Evolutionary conservation across 2,329 filamentous ascomycete species (phyloP).

Genomic region (Cercospora canescens): DNA sequence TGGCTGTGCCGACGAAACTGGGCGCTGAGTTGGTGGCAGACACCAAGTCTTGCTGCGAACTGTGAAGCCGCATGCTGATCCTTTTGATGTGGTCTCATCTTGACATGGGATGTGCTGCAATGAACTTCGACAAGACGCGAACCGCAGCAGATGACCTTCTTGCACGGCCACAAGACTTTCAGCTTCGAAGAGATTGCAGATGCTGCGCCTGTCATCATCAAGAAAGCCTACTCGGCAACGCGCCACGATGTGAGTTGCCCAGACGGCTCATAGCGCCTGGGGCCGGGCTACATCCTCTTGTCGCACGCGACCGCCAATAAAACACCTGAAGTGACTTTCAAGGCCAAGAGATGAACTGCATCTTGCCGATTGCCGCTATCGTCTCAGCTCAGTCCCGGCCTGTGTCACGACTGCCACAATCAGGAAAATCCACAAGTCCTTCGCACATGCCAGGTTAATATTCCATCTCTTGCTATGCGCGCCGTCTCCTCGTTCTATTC

Average conservation of each 20-base stretch:
- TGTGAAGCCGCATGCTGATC: neutral
- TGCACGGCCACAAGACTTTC: neutral
- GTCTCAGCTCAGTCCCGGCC: neutral
- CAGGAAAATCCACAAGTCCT: neutral
- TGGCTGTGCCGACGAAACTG: neutral
- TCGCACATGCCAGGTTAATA: neutral
- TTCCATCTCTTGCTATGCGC: neutral
- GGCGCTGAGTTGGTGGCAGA: neutral
- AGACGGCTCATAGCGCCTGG: neutral
- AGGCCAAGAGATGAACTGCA: neutral
- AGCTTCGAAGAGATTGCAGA: neutral
- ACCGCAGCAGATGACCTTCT: neutral
- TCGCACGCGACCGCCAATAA: neutral
- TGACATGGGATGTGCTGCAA: neutral
- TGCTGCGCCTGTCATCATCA: neutral
- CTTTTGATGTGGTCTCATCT: neutral
- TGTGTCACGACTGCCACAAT: neutral
- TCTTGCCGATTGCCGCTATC: slow-evolving; percentile 2
- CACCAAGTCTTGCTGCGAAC: neutral
- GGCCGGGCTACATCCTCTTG: neutral
- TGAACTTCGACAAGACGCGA: neutral
- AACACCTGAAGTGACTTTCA: neutral
- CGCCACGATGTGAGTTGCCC: slow-evolving; percentile 3
- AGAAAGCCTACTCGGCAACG: neutral
- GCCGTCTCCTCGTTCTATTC: neutral